A percentile compares a stretch with the other conserved stretches of the same genome.
These are phyloP conservation scores for Xylaria sp. DNA, from an alignment of 2,329 filamentous ascomycete species.

Conservation along the genomic window DNA sequence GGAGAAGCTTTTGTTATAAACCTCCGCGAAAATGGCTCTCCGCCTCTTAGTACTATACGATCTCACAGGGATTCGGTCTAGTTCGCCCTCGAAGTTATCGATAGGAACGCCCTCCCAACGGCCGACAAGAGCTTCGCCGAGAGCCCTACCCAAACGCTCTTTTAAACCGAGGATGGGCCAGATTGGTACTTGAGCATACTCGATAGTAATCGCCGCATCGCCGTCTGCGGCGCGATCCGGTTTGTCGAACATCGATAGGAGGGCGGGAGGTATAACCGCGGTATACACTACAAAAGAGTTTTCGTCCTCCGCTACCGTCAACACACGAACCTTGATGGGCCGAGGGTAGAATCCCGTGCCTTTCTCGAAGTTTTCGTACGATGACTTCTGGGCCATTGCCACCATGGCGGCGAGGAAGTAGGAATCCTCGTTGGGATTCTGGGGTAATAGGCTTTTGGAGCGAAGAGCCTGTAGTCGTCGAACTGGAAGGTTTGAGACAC, in stretches of 20 bases:
- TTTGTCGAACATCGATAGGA: constrained; percentile 47
- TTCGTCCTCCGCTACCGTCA: constrained; percentile 44
- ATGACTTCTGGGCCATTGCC: constrained; percentile 52
- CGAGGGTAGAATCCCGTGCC: constrained; percentile 25
- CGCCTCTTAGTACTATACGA: constrained; percentile 25
- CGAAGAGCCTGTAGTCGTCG: constrained; percentile 43
- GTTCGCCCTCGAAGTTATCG: constrained; percentile 40
- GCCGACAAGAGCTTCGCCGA: constrained; percentile 48
- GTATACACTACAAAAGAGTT: constrained; percentile 51
- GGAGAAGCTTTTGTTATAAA: constrained; percentile 31
- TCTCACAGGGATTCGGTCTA: not conserved
- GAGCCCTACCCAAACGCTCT: constrained; percentile 49
- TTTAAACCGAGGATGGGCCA: constrained; percentile 53
- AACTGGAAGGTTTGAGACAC: constrained; percentile 44
- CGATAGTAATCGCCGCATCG: constrained; percentile 39
- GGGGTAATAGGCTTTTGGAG: constrained; percentile 43
- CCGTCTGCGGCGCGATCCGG: constrained; percentile 38
- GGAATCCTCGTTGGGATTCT: constrained; percentile 46
- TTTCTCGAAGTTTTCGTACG: constrained; percentile 36
- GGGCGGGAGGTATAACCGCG: constrained; percentile 42
- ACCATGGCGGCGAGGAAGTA: constrained; percentile 49
- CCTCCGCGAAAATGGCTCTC: constrained; percentile 27
- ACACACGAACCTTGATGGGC: constrained; percentile 46
- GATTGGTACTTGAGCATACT: constrained; percentile 44
- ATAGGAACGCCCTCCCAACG: constrained; percentile 38